These are phyloP conservation scores for Fraxinus pennsylvanica DNA, from an alignment of 257 asterid species.

Conservation along the genomic window DNA sequence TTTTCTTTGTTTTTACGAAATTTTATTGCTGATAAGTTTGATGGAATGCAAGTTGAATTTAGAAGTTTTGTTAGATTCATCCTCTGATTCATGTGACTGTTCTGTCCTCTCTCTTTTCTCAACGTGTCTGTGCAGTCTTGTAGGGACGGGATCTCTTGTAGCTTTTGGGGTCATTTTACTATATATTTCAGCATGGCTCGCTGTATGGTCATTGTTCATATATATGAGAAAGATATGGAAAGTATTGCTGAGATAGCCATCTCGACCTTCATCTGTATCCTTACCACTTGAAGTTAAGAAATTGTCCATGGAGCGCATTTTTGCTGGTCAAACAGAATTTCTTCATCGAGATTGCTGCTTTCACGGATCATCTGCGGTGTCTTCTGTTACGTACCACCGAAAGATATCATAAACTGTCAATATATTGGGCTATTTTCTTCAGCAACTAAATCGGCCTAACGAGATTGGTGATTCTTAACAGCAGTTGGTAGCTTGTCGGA, in stretches of 20 bases:
- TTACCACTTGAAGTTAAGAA: constrained; percentile 8
- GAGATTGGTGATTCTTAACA: constrained; percentile 7
- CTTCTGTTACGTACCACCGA: background rate
- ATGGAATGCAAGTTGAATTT: background rate
- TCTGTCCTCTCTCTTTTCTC: background rate
- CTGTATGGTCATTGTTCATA: constrained; percentile 72
- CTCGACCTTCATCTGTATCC: constrained; percentile 12
- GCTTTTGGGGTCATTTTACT: constrained; percentile 67
- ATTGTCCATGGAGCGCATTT: background rate
- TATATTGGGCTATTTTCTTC: background rate
- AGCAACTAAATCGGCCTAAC: background rate
- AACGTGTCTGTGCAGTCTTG: constrained; percentile 49
- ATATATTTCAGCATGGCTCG: constrained; percentile 80
- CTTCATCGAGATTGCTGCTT: background rate
- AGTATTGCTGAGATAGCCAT: constrained; percentile 55
- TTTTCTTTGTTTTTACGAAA: constrained; percentile 6
- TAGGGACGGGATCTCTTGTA: constrained; percentile 47
- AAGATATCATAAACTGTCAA: background rate
- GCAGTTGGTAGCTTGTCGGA: background rate
- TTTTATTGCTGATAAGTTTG: constrained; percentile 9
- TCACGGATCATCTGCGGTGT: background rate
- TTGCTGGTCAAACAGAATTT: background rate
- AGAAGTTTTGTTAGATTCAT: background rate
- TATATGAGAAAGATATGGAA: constrained; percentile 73
- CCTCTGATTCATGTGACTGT: background rate